A percentile compares a stretch with the other conserved stretches of the same genome.
Conservation (phyloP, 1,139 yeast species). For the Magnusiomyces suaveolens region DNA sequence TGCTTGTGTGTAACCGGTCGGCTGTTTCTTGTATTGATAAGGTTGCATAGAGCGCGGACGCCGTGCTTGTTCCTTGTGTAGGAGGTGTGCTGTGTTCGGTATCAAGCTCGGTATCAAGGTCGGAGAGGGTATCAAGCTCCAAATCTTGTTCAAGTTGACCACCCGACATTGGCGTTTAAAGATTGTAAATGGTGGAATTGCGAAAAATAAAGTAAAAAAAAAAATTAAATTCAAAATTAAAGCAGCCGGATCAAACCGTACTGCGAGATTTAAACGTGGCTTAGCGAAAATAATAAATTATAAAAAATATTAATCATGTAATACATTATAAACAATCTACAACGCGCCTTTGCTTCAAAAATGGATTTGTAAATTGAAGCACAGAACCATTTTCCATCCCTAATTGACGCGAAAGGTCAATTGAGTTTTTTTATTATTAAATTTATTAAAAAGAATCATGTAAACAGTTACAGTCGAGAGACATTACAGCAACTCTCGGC, state of each 20-base stretch:
- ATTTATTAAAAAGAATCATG: no score
- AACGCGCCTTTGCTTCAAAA: no score
- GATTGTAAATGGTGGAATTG: neutral
- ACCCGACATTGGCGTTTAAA: neutral
- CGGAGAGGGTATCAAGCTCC: neutral
- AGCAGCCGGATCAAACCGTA: neutral
- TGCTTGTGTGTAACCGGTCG: constrained; percentile 51
- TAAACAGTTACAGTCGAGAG: no score
- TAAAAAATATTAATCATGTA: no score
- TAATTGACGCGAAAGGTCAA: no score
- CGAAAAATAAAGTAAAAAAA: neutral
- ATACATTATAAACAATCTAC: no score
- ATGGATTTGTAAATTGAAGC: no score
- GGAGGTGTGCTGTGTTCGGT: no score
- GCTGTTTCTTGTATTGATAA: constrained; percentile 54
- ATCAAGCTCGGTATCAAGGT: neutral
- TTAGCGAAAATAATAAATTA: neutral
- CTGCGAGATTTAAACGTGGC: neutral
- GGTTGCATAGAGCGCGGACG: constrained; percentile 48
- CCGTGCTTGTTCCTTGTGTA: constrained; percentile 15
- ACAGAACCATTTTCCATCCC: no score
- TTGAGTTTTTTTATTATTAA: no score
- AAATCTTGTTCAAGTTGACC: neutral
- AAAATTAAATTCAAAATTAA: neutral
- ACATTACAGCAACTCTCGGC: no score